Conservation (phyloP, 2,329 filamentous ascomycete genomes). For the Cytospora piceae region DNA sequence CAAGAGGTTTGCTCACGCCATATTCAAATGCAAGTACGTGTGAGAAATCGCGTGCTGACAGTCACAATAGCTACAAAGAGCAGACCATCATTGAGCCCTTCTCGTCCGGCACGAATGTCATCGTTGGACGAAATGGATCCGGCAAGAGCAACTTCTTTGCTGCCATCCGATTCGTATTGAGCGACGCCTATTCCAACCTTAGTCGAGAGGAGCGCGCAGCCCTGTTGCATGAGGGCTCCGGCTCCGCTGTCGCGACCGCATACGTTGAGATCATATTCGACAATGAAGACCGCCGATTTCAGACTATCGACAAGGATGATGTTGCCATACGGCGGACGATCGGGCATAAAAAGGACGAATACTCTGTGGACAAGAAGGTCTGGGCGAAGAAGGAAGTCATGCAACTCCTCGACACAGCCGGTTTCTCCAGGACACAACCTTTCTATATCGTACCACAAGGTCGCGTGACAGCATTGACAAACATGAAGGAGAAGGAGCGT, state of each 20-base stretch:
- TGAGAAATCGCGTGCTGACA: slow-evolving; percentile 25
- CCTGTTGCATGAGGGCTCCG: slow-evolving; percentile 95
- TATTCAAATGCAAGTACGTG: neutral
- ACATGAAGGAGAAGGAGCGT: slow-evolving; percentile 96
- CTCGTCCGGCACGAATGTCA: slow-evolving; percentile 95
- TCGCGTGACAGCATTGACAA: slow-evolving; percentile 91
- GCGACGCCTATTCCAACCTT: slow-evolving; percentile 96
- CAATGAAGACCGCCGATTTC: slow-evolving; percentile 86
- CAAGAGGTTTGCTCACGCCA: slow-evolving; percentile 73
- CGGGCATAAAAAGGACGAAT: slow-evolving; percentile 97
- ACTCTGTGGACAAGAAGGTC: slow-evolving; percentile 95
- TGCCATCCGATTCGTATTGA: slow-evolving; percentile 96
- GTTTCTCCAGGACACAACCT: slow-evolving; percentile 95
- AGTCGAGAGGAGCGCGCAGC: slow-evolving; percentile 94
- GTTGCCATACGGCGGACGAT: slow-evolving; percentile 91
- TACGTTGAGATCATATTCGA: slow-evolving; percentile 99
- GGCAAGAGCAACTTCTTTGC: slow-evolving; percentile 99
- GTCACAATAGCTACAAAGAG: slow-evolving; percentile 84
- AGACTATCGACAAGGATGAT: slow-evolving; percentile 81
- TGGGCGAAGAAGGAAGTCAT: slow-evolving; percentile 93
- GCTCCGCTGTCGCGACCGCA: slow-evolving; percentile 98
- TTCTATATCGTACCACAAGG: slow-evolving; percentile 99
- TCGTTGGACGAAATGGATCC: slow-evolving; percentile 98
- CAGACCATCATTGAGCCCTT: slow-evolving; percentile 99
- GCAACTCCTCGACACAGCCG: slow-evolving; percentile 92